Base-by-base conservation (phyloP, 805 yeast genomes). In the Hyphopichia homilentoma region DNA sequence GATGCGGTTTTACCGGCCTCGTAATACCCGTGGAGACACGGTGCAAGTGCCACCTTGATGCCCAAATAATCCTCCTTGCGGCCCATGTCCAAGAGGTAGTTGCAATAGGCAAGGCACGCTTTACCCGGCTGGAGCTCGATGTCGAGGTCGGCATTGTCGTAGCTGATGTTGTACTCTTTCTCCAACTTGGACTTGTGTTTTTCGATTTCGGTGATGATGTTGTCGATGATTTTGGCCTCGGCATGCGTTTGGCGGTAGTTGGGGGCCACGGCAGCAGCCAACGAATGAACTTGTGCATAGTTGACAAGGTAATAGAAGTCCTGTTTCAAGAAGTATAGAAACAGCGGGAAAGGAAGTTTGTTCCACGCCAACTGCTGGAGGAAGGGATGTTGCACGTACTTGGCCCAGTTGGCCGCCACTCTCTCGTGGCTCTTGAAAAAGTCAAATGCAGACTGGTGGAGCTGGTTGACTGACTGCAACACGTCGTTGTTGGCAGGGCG, bases 1-100 rank as follows among this genome's bases (percentile, higher is more conserved):
- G 30, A 26, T 1, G 65, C 73, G 42, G 38, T 57, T 2, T 37
- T 25, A 0, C 76, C 74, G 2, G 88, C 87, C 29, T 72, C 66
- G 21, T 72, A 73, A 50, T 82, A 82, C 1, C 94, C 95, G 50
- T 79, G 71, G 30, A 83, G 56, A 53, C 95, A 84, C 1, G 95
- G 93, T 6, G 86, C 73, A 33, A 83, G 54, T 0, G 90, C 84
- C 6, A 80, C 71, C 36, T 77, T 76, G 32, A 82, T 70, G 28
- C 79, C 84, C 19, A 79, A 52, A 74, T 80, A 80, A 49, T 80
- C 80, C 18, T 69, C 68, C 25, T 58, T 59, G 16, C 63, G 56
- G 4, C 81, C 81, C 5, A 81, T 57, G 14, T 73, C 68, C 25
- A 69, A 46, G 36, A 85, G 61, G 41, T 77, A 83, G 23, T 80